These are phyloP conservation scores for Neopestalotiopsis clavispora DNA, from an alignment of 2,329 filamentous ascomycete species.

Conservation along the genomic window DNA sequence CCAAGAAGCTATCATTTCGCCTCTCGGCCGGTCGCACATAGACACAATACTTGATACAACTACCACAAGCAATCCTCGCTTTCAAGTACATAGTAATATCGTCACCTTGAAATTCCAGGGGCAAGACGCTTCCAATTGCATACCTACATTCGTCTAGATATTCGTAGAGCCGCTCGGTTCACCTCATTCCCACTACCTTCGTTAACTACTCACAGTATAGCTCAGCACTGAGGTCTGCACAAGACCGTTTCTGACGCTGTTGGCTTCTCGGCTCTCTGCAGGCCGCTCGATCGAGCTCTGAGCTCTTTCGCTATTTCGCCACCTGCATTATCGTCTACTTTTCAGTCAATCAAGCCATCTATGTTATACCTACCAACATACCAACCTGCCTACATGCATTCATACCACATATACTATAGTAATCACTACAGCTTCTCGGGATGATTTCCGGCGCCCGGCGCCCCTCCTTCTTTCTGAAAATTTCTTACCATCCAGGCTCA, in stretches of 20 bases:
- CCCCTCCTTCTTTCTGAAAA: background rate
- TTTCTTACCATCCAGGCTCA: background rate
- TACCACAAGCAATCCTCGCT: too few species aligned
- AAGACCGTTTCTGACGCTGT: background rate
- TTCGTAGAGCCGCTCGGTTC: too few species aligned
- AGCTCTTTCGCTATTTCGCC: background rate
- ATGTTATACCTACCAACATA: too few species aligned
- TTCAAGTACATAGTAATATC: too few species aligned
- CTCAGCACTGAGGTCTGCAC: background rate
- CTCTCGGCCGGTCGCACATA: background rate
- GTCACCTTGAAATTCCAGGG: too few species aligned
- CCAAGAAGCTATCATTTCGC: background rate
- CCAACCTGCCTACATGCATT: too few species aligned
- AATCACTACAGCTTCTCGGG: too few species aligned
- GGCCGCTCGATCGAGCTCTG: background rate
- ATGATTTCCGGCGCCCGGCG: background rate
- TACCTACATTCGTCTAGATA: too few species aligned
- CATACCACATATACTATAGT: too few species aligned
- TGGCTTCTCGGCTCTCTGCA: slow-evolving; percentile 2
- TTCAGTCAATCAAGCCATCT: too few species aligned
- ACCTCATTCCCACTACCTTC: background rate
- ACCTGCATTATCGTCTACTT: background rate
- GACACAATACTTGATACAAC: background rate
- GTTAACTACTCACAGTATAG: background rate
- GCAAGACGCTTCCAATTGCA: too few species aligned